phyloP scores from a whole-genome alignment of 2,329 filamentous ascomycete genomes.

The Apiospora pterosperma region DNA sequence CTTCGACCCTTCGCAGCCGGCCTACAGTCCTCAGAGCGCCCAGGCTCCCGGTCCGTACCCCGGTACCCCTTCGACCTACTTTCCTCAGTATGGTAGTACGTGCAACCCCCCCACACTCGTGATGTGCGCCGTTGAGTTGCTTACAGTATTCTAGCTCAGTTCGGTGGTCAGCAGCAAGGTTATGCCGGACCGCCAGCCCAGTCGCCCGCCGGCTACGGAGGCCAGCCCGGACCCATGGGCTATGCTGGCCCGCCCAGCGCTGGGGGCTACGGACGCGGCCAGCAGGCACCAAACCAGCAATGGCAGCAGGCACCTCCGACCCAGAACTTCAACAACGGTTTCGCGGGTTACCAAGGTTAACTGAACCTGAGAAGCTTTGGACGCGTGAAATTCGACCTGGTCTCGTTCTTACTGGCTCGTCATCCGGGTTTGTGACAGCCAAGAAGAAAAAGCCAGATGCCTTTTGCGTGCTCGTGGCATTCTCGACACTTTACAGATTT shows the following conservation, averaged over 20 bases:
- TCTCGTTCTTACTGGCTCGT: constrained; percentile 8
- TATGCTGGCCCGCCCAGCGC: constrained; percentile 72
- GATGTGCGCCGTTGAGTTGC: constrained; percentile 32
- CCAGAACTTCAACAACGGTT: constrained; percentile 61
- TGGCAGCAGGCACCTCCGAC: constrained; percentile 46
- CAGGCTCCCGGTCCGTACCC: constrained; percentile 68
- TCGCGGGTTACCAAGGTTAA: constrained; percentile 62
- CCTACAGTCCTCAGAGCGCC: constrained; percentile 70
- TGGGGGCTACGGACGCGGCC: constrained; percentile 68
- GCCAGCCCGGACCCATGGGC: constrained; percentile 57
- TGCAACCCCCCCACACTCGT: constrained; percentile 13
- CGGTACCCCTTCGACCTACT: constrained; percentile 77
- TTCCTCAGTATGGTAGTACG: constrained; percentile 88
- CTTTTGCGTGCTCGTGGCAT: constrained; percentile 3
- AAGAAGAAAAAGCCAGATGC: neutral
- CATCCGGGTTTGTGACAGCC: neutral
- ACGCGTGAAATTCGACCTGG: constrained; percentile 13
- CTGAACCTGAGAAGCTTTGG: constrained; percentile 4
- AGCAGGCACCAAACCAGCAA: constrained; percentile 54
- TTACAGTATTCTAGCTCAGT: constrained; percentile 42
- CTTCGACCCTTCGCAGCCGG: constrained; percentile 74
- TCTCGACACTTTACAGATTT: neutral
- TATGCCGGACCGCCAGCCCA: constrained; percentile 61
- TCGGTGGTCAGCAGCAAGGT: constrained; percentile 63
- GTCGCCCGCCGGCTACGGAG: constrained; percentile 60